Conservation (phyloP, 2,329 filamentous ascomycete genomes). For the Fusarium sp. region DNA sequence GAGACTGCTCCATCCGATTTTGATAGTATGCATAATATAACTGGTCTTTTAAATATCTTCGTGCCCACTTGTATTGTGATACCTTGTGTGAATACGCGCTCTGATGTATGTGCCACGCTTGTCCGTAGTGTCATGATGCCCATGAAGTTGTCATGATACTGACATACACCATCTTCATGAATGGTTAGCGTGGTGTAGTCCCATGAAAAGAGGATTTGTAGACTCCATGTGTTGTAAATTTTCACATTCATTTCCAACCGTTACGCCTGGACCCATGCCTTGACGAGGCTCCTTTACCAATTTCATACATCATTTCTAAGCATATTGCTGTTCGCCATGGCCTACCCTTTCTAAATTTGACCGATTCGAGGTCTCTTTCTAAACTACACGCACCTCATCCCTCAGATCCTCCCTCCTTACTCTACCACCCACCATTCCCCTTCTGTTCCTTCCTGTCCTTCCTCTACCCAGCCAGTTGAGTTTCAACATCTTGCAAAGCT, state of each 20-base stretch:
- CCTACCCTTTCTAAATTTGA: background rate
- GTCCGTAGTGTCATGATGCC: too few species aligned
- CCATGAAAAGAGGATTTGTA: too few species aligned
- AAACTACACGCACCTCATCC: constrained; percentile 60
- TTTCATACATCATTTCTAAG: background rate
- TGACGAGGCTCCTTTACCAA: background rate
- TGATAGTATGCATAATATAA: constrained; percentile 3
- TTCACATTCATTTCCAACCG: background rate
- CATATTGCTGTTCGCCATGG: constrained; percentile 1
- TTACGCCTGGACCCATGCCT: background rate
- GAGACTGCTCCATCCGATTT: background rate
- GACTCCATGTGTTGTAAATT: too few species aligned
- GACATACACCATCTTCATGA: too few species aligned
- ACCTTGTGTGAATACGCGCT: background rate
- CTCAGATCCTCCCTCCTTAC: constrained; percentile 63
- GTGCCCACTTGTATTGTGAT: background rate
- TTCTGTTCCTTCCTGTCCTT: constrained; percentile 87
- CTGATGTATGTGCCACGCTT: background rate
- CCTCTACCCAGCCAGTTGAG: constrained; percentile 97
- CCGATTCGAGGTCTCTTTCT: background rate
- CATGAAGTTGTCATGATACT: too few species aligned
- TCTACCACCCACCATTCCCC: constrained; percentile 86
- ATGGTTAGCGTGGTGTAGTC: too few species aligned
- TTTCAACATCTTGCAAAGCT: constrained; percentile 89
- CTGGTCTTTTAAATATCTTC: background rate